Base-by-base conservation (phyloP, 352 stramenopile genomes). In the Phytophthora aleatoria region DNA sequence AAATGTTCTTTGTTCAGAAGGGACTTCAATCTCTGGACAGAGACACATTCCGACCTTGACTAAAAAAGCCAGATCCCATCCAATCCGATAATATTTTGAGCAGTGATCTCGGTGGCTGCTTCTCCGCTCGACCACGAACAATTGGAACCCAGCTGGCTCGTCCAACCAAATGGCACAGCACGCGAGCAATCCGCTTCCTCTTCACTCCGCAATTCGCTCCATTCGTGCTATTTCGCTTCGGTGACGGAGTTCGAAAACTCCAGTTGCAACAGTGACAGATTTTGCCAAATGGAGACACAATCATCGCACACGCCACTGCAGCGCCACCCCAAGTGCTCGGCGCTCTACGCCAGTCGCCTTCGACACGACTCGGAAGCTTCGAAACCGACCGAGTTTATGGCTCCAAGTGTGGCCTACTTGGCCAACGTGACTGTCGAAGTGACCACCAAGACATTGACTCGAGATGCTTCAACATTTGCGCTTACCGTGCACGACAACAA, bases 401-500 rank as follows among this genome's bases (percentile, higher is more conserved):
- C 57, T 33, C 44, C 56, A 27, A 73, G 52, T 45, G 62, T 74
- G n/a, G 57, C 64, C 31, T 73, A 71, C 60, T 62, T 80, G 55
- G 57, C 61, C 48, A 66, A 69, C 47, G 55, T 80, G 53, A 66
- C 51, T n/a, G 57, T 76, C 38, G 60, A 74, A 49, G 57, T 80
- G 35, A 74, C 69, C 42, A 69, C 61, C 36, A 74, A 76, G 42
- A 30, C 64, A 15, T 15, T 65, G n/a, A 51, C 45, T 2, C 57
- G 57, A 51, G 64, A 56, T 13, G 31, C 52, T 4, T 50, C 59
- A 16, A 67, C 53, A 12, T 76, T 76, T 27, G 69, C 69, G 15
- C 33, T 81, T 15, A 79, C 72, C 13, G 72, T 86, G 36, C 69
- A 77, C 50, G 69, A 81, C 50, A 64, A 45, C 45, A 77, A 69